phyloP scores from a whole-genome alignment of 2,329 filamentous ascomycete genomes.

The Bisporella sp. region DNA sequence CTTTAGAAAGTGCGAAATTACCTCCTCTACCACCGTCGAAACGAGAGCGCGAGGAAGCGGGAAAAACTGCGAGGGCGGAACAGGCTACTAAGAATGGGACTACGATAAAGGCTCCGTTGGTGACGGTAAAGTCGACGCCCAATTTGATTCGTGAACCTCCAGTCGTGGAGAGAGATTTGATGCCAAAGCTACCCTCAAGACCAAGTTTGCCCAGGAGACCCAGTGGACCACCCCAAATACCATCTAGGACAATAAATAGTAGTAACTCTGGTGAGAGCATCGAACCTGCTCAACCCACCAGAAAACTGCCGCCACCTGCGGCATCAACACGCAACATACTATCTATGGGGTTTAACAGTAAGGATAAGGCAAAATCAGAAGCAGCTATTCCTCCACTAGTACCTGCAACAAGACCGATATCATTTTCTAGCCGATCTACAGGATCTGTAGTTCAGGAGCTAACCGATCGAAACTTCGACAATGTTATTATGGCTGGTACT shows the following conservation, averaged over 20 bases:
- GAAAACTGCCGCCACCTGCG: conserved; percentile 18
- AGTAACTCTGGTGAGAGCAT: neutral
- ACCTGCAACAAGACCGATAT: conserved; percentile 7
- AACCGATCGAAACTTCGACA: conserved; percentile 80
- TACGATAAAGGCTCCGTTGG: conserved; percentile 26
- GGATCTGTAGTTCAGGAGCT: conserved; percentile 65
- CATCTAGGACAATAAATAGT: neutral
- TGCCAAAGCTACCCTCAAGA: conserved; percentile 22
- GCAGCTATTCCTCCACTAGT: conserved; percentile 14
- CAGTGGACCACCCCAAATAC: conserved; percentile 15
- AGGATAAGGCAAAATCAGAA: conserved; percentile 7
- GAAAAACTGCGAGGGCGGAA: conserved; percentile 38
- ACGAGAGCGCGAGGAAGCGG: conserved; percentile 42
- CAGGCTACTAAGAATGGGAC: conserved; percentile 21
- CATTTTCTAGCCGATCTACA: neutral
- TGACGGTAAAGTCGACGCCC: conserved; percentile 33
- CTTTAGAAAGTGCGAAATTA: conserved; percentile 48
- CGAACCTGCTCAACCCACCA: conserved; percentile 9
- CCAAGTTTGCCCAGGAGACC: conserved; percentile 43
- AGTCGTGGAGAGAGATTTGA: conserved; percentile 15
- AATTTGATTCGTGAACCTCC: conserved; percentile 21
- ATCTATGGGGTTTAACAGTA: conserved; percentile 20
- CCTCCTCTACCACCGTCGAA: conserved; percentile 49
- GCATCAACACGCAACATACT: conserved; percentile 15
- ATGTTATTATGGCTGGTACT: conserved; percentile 81